Conservation (phyloP, 257 asterid genomes). For the Penstemon barbatus region DNA sequence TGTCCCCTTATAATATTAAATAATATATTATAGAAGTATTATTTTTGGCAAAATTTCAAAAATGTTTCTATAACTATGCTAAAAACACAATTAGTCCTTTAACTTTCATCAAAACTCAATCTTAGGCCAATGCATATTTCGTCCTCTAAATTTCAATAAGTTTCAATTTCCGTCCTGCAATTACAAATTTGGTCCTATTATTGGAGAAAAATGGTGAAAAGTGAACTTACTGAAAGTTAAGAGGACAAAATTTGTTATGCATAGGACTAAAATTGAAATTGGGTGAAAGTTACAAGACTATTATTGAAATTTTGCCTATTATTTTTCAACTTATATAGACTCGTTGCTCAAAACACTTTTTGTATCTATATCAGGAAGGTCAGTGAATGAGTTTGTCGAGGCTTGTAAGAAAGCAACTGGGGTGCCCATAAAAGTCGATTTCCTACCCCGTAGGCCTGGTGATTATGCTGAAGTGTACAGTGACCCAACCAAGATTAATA, state of each 20-base stretch:
- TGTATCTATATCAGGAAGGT: constrained; percentile 56
- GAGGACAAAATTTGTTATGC: too few relatives aligned
- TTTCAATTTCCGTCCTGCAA: too few relatives aligned
- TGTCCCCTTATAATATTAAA: not conserved
- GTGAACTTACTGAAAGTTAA: too few relatives aligned
- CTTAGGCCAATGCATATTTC: too few relatives aligned
- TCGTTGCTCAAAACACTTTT: constrained; percentile 13
- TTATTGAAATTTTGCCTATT: too few relatives aligned
- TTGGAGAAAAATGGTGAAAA: too few relatives aligned
- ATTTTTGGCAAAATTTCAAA: too few relatives aligned
- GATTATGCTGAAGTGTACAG: constrained; percentile 95
- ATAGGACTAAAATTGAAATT: not conserved
- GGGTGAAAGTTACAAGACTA: too few relatives aligned
- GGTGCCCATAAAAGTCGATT: constrained; percentile 68
- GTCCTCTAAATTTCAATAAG: too few relatives aligned
- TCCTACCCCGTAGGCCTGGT: constrained; percentile 88
- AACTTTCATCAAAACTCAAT: not conserved
- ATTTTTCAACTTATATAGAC: not conserved
- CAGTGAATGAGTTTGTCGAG: constrained; percentile 93
- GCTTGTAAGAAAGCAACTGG: constrained; percentile 96
- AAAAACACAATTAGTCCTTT: not conserved
- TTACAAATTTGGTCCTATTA: too few relatives aligned
- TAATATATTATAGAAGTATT: too few relatives aligned
- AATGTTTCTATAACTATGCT: too few relatives aligned
- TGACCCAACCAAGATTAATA: constrained; percentile 70